phyloP scores from a whole-genome alignment of 805 yeast genomes.

The Dipodascopsis uninucleata region DNA sequence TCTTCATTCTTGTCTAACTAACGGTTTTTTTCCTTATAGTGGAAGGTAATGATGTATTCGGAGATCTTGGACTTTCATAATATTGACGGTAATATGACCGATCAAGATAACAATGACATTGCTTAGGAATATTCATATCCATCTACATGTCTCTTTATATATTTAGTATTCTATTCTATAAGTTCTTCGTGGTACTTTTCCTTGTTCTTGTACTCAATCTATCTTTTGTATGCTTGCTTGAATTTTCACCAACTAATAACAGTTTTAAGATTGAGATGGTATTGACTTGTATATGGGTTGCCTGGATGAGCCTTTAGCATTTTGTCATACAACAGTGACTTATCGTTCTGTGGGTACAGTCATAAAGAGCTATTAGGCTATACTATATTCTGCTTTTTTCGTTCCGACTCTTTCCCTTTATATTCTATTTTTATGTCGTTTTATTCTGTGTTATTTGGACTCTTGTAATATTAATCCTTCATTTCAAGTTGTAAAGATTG shows the following conservation, averaged over 20 bases:
- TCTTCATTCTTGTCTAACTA: background rate
- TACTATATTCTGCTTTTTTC: too few relatives aligned
- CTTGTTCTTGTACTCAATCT: conserved; percentile 1
- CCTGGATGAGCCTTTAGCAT: background rate
- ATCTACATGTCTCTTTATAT: background rate
- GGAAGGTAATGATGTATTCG: conserved; percentile 99
- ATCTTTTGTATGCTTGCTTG: background rate
- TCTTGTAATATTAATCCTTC: too few relatives aligned
- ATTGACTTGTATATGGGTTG: background rate
- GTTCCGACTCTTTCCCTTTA: too few relatives aligned
- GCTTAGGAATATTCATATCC: background rate
- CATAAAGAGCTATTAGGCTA: background rate
- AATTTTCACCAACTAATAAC: background rate
- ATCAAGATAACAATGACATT: background rate
- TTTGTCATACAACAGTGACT: background rate
- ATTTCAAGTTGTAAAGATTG: too few relatives aligned
- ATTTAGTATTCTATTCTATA: background rate
- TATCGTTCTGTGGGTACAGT: background rate
- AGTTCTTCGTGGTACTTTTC: background rate
- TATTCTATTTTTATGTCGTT: too few relatives aligned
- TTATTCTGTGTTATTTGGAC: too few relatives aligned
- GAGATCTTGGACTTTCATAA: conserved; percentile 96
- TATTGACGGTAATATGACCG: conserved; percentile 45
- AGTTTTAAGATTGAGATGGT: background rate
- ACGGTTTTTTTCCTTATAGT: conserved; percentile 33